Percentiles rank a stretch among this genome's conserved stretches.
These are phyloP conservation scores for Aspergillus oerlinghausenensis DNA, from an alignment of 2,329 filamentous ascomycete genomes.

Conservation along the genomic window DNA sequence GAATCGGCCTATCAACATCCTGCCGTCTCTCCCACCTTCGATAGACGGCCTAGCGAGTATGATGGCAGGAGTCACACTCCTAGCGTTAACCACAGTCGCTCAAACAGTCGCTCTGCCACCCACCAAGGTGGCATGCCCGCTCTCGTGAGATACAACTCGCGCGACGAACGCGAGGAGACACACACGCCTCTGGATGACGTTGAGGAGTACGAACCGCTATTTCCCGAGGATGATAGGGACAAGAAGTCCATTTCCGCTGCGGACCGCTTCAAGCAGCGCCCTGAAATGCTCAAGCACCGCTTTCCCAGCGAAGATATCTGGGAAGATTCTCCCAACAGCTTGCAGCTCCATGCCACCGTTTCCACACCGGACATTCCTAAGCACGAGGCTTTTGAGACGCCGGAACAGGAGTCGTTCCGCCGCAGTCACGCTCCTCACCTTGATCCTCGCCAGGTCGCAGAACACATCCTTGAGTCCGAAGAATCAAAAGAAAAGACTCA, in stretches of 20 bases:
- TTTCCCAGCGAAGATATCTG: constrained; percentile 96
- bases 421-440: constrained; percentile 38
- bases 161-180: constrained; percentile 48
- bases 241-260: constrained; percentile 49
- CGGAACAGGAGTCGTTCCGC: constrained; percentile 46
- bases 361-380: constrained; percentile 67
- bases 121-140: constrained; percentile 55
- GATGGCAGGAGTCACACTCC: constrained; percentile 49
- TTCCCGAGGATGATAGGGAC: constrained; percentile 69
- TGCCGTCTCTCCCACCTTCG: constrained; percentile 71
- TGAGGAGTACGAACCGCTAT: constrained; percentile 91
- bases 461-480: constrained; percentile 31
- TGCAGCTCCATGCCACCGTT: constrained; percentile 72
- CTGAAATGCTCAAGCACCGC: constrained; percentile 55
- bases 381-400: constrained; percentile 39
- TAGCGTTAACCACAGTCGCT: constrained; percentile 57
- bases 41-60: constrained; percentile 57
- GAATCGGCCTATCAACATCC: constrained; percentile 67
- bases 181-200: constrained; percentile 77
- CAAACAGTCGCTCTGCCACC: constrained; percentile 60
- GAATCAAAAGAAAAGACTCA: constrained; percentile 21
- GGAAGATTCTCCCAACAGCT: constrained; percentile 90
- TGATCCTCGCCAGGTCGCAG: constrained; percentile 32
- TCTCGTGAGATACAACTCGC: constrained; percentile 52
- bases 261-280: constrained; percentile 53